Base-by-base conservation (phyloP, 352 stramenopile genomes). In the Globisporangium iwayamae region DNA sequence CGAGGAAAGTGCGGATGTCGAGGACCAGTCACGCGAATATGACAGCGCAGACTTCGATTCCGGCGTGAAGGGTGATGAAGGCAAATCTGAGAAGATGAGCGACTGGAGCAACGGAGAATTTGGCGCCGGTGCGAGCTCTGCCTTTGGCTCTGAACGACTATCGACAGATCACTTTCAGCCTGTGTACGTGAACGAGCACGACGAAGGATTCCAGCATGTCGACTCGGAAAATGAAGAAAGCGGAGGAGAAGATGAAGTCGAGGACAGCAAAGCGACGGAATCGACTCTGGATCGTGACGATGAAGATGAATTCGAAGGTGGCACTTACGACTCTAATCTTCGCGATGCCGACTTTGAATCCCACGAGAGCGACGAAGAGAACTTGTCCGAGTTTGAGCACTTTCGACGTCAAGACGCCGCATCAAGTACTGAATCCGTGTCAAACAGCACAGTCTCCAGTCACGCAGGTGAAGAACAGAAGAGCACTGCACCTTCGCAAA, bases 331-430 rank as follows among this genome's bases (percentile, higher is more conserved):
- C 1, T 8, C 8, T 10, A 57, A 18, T 8, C 4, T 43, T 38
- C 51, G 13, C 13, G 51, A 57, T 38, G 28, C 30, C 30, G 34
- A 7, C 3, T 43, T 57, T 4, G 51, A 57, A 16, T 57, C 51
- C 8, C 51, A 57, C 25, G 51, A 57, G 36, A 57, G 51, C 4
- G 51, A 57, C 51, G 51, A 57, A 39, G 51, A 57, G 18, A 57
- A 57, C 20, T 25, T 57, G 1, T 57, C 51, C 13, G 51, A 57
- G 30, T 57, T 57, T 4, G 51, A 57, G 30, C 28, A 30, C 18
- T 57, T 57, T 13, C 51, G 16, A 57, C 38, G 51, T 14, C 8
- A 38, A 0, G 10, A 43, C 13, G 11, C 51, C 22, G 30, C 2
- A 9, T 16, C 28, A 36, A 43, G 30, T 41, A 18, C 30, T 43